These are phyloP conservation scores for Pichia occidentalis DNA, from an alignment of 805 yeast genomes.

Conservation along the genomic window DNA sequence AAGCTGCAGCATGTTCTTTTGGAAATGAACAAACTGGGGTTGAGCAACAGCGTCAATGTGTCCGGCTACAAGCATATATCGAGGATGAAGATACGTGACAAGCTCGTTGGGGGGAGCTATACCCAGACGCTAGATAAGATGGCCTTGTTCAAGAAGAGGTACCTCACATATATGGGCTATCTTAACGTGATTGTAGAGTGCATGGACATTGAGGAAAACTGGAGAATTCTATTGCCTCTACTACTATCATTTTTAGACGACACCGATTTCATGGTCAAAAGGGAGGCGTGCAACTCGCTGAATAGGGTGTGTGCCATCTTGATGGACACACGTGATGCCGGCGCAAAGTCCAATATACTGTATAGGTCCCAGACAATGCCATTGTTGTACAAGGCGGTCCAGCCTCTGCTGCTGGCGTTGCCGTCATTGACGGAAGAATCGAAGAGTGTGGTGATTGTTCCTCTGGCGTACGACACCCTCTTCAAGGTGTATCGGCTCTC, in stretches of 20 bases:
- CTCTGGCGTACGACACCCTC: conserved; percentile 20
- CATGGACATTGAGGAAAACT: conserved; percentile 17
- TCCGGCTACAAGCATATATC: conserved; percentile 7
- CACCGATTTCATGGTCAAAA: conserved; percentile 22
- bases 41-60: conserved; percentile 4
- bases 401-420: conserved; percentile 25
- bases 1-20: neutral
- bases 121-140: conserved; percentile 14
- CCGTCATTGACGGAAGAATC: conserved; percentile 26
- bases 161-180: conserved; percentile 12
- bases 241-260: conserved; percentile 26
- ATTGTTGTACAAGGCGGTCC: conserved; percentile 20
- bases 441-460: conserved; percentile 18
- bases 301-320: conserved; percentile 11
- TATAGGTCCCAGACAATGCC: conserved; percentile 19
- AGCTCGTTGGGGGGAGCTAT: conserved; percentile 11
- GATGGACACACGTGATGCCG: neutral
- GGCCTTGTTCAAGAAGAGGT: conserved; percentile 18
- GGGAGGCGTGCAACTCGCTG: conserved; percentile 17
- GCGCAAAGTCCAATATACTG: conserved; percentile 16
- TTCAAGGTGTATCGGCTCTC: conserved; percentile 14
- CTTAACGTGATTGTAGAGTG: conserved; percentile 2
- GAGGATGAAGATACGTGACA: conserved; percentile 10
- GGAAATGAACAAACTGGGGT: neutral
- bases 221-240: conserved; percentile 25